Percentiles rank a stretch among this genome's conserved stretches.
Conservation (phyloP, 768 basidiomycete species). For the Galerina sulciceps region DNA sequence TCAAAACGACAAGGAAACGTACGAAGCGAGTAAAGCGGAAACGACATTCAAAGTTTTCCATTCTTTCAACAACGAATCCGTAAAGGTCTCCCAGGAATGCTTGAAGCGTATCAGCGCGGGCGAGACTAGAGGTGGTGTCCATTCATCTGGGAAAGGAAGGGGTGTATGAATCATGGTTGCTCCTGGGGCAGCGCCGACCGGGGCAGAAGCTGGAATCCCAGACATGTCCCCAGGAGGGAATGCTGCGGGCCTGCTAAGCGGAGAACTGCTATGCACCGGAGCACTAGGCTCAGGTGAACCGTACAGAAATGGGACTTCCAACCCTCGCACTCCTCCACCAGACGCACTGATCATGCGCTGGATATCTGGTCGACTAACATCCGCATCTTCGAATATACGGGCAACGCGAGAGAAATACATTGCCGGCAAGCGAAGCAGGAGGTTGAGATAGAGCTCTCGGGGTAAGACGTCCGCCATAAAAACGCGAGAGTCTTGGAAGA, state of each 20-base stretch:
- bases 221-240: slow-evolving; percentile 26
- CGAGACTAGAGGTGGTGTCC: slow-evolving; percentile 57
- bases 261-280: neutral
- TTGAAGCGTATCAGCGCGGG: slow-evolving; percentile 70
- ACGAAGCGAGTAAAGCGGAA: slow-evolving; percentile 62
- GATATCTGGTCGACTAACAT: slow-evolving; percentile 77
- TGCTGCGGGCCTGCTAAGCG: neutral
- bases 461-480: slow-evolving; percentile 45
- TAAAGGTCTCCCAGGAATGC: slow-evolving; percentile 71
- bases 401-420: slow-evolving; percentile 83
- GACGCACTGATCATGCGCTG: slow-evolving; percentile 50
- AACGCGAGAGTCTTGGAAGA: slow-evolving; percentile 21
- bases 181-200: slow-evolving; percentile 24
- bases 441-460: slow-evolving; percentile 45
- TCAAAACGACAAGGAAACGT: slow-evolving; percentile 15
- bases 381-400: slow-evolving; percentile 76
- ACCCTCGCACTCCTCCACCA: slow-evolving; percentile 30
- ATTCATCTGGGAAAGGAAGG: slow-evolving; percentile 58
- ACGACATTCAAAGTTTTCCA: slow-evolving; percentile 81
- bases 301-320: neutral
- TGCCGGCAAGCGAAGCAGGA: slow-evolving; percentile 73
- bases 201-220: slow-evolving; percentile 28
- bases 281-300: too few relatives aligned
- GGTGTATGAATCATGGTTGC: slow-evolving; percentile 26
- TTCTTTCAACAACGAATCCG: slow-evolving; percentile 69